phyloP scores from a whole-genome alignment of 2,329 filamentous ascomycete species.

The Emericellopsis cladophorae region DNA sequence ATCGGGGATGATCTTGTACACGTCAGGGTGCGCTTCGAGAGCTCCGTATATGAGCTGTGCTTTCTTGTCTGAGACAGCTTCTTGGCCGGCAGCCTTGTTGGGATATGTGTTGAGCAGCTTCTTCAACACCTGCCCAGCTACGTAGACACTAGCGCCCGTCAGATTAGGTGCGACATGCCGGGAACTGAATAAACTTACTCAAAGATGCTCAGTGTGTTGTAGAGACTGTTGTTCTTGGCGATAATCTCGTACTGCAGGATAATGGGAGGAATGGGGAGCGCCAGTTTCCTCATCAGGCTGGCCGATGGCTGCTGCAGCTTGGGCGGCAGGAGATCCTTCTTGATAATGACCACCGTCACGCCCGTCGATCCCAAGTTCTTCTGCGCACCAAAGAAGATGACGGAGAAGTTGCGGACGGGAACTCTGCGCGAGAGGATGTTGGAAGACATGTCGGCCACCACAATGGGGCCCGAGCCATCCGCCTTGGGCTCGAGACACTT shows the following conservation, averaged over 20 bases:
- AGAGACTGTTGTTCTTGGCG: slow-evolving; percentile 86
- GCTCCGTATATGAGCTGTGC: slow-evolving; percentile 63
- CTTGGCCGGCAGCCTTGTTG: slow-evolving; percentile 63
- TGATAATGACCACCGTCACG: slow-evolving; percentile 75
- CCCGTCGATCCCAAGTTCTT: slow-evolving; percentile 87
- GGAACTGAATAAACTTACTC: slow-evolving; percentile 36
- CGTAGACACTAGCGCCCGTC: slow-evolving; percentile 51
- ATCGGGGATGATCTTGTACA: slow-evolving; percentile 69
- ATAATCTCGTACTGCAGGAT: slow-evolving; percentile 75
- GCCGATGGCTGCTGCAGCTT: slow-evolving; percentile 51
- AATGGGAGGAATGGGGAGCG: slow-evolving; percentile 65
- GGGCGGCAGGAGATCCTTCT: slow-evolving; percentile 67
- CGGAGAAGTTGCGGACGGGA: slow-evolving; percentile 64
- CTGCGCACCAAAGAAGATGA: slow-evolving; percentile 87
- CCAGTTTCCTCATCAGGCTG: slow-evolving; percentile 58
- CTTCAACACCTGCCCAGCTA: slow-evolving; percentile 80
- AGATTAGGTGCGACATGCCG: not conserved
- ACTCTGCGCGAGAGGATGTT: slow-evolving; percentile 80
- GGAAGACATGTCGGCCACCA: slow-evolving; percentile 87
- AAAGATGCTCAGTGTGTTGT: slow-evolving; percentile 93
- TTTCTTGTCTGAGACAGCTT: slow-evolving; percentile 63
- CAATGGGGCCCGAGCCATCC: slow-evolving; percentile 55
- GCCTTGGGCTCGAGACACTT: slow-evolving; percentile 42
- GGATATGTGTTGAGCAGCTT: slow-evolving; percentile 54
- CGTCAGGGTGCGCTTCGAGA: slow-evolving; percentile 58